phyloP scores from a whole-genome alignment of 163 green algal genomes.

The Chlamydomonas reinhardtii region DNA sequence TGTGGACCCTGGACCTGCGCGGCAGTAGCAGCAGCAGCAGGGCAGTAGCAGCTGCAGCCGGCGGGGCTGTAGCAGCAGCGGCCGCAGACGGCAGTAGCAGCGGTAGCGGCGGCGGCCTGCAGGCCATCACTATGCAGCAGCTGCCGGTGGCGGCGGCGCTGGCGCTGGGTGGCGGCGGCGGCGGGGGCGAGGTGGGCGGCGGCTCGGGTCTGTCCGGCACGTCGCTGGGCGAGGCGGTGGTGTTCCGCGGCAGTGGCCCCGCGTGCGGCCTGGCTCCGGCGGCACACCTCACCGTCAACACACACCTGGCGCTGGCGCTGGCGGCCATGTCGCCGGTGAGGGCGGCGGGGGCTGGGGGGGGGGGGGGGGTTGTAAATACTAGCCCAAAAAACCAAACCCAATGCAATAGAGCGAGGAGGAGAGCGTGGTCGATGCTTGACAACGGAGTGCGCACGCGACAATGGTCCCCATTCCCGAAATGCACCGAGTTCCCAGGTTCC shows the following conservation, averaged over 20 bases:
- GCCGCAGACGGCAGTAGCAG: neutral
- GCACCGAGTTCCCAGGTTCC: too few relatives aligned
- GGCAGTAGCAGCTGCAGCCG: too few relatives aligned
- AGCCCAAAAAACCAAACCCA: too few relatives aligned
- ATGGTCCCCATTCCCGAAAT: too few relatives aligned
- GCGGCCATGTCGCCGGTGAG: conserved; percentile 45
- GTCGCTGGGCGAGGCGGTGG: conserved; percentile 46
- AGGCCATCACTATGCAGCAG: conserved; percentile 45
- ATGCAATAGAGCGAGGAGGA: too few relatives aligned
- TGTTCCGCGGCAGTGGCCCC: conserved; percentile 34
- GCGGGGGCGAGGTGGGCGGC: neutral
- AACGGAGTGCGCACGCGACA: too few relatives aligned
- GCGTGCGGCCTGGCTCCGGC: conserved; percentile 47
- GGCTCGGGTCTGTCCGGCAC: neutral
- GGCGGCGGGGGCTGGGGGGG: neutral
- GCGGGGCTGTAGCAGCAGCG: too few relatives aligned
- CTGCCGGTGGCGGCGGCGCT: conserved; percentile 3
- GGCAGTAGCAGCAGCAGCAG: too few relatives aligned
- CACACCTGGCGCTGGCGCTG: conserved; percentile 45
- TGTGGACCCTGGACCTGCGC: conserved; percentile 42
- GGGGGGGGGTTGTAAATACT: neutral
- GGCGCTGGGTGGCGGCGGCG: neutral
- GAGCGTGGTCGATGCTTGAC: too few relatives aligned
- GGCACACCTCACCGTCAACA: conserved; percentile 50
- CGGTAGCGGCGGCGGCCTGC: neutral